These are phyloP conservation scores for Lathyrus oleraceus DNA, from an alignment of 306 rosid species.

Conservation along the genomic window DNA sequence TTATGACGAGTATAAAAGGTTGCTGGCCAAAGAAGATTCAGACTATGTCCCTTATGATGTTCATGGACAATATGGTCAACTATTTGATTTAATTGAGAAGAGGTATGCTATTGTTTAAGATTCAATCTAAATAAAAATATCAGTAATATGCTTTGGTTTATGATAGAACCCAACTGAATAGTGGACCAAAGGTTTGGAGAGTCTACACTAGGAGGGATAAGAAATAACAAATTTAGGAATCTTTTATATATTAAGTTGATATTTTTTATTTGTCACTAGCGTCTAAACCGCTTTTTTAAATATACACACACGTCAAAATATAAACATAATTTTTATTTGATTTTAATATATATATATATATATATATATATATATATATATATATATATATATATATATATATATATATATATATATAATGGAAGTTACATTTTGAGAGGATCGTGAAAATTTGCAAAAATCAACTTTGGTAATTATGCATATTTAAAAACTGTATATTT, in stretches of 20 bases:
- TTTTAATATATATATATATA: too few relatives aligned
- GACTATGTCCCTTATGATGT: constrained; percentile 76
- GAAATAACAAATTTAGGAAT: neutral
- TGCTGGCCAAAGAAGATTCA: constrained; percentile 72
- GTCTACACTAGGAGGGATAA: neutral
- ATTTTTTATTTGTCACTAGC: neutral
- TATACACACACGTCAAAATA: too few relatives aligned
- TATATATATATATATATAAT: too few relatives aligned
- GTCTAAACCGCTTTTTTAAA: too few relatives aligned
- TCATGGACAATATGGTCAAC: constrained; percentile 70
- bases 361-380: too few relatives aligned
- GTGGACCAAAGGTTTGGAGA: constrained; percentile 3
- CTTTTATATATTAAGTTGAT: neutral
- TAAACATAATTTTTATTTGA: too few relatives aligned
- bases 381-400: too few relatives aligned
- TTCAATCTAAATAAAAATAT: constrained; percentile 2
- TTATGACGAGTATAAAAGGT: constrained; percentile 66
- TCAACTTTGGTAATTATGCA: too few relatives aligned
- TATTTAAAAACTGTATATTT: too few relatives aligned
- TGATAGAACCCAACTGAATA: neutral
- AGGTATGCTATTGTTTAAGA: constrained; percentile 50
- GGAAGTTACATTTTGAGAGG: too few relatives aligned
- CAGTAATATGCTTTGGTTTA: constrained; percentile 21
- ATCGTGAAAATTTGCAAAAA: too few relatives aligned
- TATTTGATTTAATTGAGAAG: constrained; percentile 70